phyloP scores from a whole-genome alignment of 78 protist genomes.

The Dictyostelium brefeldianum region DNA sequence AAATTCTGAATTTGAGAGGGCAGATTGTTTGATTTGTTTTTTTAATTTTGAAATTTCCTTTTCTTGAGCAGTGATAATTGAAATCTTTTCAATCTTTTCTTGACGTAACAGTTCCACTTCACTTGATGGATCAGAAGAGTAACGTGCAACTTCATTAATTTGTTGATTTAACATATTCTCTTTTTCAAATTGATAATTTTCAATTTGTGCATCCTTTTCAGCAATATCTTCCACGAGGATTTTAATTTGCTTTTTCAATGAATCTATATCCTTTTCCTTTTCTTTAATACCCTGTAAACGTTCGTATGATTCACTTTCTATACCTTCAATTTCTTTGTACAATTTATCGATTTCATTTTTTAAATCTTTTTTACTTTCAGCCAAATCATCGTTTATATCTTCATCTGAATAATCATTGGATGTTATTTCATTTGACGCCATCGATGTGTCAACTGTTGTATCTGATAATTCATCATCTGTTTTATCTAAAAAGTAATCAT shows the following conservation, averaged over 20 bases:
- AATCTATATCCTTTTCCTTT: slow-evolving; percentile 38
- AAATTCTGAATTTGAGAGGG: slow-evolving; percentile 10
- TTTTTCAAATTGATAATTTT: slow-evolving; percentile 30
- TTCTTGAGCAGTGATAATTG: slow-evolving; percentile 35
- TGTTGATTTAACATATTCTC: slow-evolving; percentile 34
- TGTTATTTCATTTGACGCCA: slow-evolving; percentile 58
- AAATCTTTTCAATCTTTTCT: slow-evolving; percentile 70
- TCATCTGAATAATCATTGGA: slow-evolving; percentile 69
- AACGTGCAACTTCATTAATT: slow-evolving; percentile 21
- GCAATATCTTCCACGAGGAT: slow-evolving; percentile 11
- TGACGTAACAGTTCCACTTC: slow-evolving; percentile 59
- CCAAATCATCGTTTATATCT: slow-evolving; percentile 75
- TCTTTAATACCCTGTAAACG: slow-evolving; percentile 29
- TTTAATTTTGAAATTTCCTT: slow-evolving; percentile 67
- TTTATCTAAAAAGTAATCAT: slow-evolving; percentile 67
- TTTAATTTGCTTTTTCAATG: slow-evolving; percentile 23
- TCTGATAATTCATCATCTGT: slow-evolving; percentile 57
- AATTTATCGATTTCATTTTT: slow-evolving; percentile 49
- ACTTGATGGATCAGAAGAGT: not conserved
- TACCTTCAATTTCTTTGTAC: slow-evolving; percentile 39
- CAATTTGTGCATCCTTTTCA: slow-evolving; percentile 31
- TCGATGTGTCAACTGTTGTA: slow-evolving; percentile 57
- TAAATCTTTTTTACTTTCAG: slow-evolving; percentile 67
- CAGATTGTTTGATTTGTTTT: slow-evolving; percentile 48
- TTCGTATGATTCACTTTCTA: slow-evolving; percentile 41